These are phyloP conservation scores for Sugiyamaella grinbergsii DNA, from an alignment of 1,139 yeast genomes.

Conservation along the genomic window DNA sequence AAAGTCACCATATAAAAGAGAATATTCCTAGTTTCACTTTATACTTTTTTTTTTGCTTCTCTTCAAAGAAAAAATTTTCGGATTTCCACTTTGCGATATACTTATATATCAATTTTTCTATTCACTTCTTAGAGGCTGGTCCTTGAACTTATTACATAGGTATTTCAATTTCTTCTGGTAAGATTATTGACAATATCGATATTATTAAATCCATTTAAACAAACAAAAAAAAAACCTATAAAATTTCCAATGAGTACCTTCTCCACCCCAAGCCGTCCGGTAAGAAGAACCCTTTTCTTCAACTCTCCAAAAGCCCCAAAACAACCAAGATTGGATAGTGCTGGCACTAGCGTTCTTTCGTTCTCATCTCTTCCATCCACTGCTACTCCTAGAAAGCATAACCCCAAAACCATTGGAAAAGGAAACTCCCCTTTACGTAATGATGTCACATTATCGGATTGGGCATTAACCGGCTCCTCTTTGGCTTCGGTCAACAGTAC, in stretches of 20 bases:
- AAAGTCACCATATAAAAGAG: neutral
- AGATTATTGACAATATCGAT: constrained; percentile 17
- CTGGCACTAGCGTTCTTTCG: constrained; percentile 19
- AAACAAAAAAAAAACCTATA: constrained; percentile 17
- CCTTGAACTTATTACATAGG: constrained; percentile 25
- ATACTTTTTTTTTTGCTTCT: constrained; percentile 16
- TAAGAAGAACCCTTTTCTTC: constrained; percentile 32
- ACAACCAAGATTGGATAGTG: constrained; percentile 28
- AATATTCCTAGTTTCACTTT: neutral
- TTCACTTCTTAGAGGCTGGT: constrained; percentile 31
- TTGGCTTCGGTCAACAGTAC: constrained; percentile 27
- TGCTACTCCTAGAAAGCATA: constrained; percentile 24
- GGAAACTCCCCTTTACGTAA: constrained; percentile 49
- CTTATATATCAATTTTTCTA: constrained; percentile 11
- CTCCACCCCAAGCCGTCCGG: constrained; percentile 35
- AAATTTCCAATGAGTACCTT: constrained; percentile 30
- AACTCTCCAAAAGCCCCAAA: constrained; percentile 31
- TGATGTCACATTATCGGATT: constrained; percentile 46
- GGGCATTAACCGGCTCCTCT: constrained; percentile 38
- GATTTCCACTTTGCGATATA: constrained; percentile 6
- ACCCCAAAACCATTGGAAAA: constrained; percentile 30
- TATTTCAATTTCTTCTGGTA: constrained; percentile 25
- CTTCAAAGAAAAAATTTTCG: constrained; percentile 3
- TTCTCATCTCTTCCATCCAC: neutral
- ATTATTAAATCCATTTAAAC: constrained; percentile 9